These are phyloP conservation scores for Kalanchoe fedtschenkoi DNA, from an alignment of 164 flowering plant genomes.

Conservation along the genomic window DNA sequence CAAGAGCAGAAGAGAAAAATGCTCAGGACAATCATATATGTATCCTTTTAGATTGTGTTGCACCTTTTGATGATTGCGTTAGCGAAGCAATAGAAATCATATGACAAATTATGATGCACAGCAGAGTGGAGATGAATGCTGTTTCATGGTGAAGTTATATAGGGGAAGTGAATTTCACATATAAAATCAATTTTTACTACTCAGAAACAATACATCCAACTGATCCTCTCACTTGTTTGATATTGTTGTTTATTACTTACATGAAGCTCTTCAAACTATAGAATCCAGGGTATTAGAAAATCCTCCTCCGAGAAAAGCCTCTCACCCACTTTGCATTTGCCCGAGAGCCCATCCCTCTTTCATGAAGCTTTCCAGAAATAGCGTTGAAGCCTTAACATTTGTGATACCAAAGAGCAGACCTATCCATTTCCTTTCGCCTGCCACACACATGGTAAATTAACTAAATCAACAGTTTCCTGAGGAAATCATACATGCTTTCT, in stretches of 20 bases:
- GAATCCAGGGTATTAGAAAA: background rate
- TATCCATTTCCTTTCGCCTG: slow-evolving; percentile 11
- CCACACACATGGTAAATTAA: background rate
- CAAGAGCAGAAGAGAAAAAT: too few species aligned
- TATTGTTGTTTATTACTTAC: background rate
- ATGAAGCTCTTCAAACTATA: background rate
- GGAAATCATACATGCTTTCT: too few species aligned
- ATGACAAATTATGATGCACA: too few species aligned
- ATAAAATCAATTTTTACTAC: background rate
- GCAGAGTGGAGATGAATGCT: too few species aligned
- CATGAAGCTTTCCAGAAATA: too few species aligned
- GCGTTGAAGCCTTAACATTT: background rate
- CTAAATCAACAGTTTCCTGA: background rate
- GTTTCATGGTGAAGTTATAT: too few species aligned
- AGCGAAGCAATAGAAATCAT: too few species aligned
- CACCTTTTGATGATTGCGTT: too few species aligned
- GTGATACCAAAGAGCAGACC: background rate
- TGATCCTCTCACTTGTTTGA: background rate
- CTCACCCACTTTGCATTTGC: background rate
- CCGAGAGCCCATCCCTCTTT: too few species aligned
- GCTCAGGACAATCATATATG: too few species aligned
- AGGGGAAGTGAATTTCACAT: background rate
- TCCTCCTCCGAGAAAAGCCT: background rate
- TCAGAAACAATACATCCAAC: background rate
- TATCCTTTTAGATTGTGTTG: too few species aligned